Base-by-base conservation (phyloP, 257 asterid species). In the Solanum ossicruentum region DNA sequence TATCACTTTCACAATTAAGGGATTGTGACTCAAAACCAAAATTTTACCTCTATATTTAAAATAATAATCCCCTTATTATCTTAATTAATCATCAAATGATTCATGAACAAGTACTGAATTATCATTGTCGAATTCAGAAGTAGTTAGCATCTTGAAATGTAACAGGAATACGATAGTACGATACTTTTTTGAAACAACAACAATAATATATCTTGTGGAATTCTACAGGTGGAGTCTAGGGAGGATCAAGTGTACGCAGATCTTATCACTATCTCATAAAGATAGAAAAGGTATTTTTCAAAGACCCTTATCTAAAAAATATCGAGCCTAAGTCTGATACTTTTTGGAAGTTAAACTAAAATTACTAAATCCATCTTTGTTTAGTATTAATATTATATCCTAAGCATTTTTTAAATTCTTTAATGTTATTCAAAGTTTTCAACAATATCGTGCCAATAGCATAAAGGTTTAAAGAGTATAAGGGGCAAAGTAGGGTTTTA, bases 21-120 rank as follows among this genome's bases (percentile, higher is more conserved):
- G 88, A 86, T 69, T 77, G 69, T 78, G 86, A 79, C 84, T 67
- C 45, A 45, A 55, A 78, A 83, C 60, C 73, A 58, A 82, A 3
- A 23, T 47, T 77, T 23, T 77, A 23, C 3, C 45, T 77, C 63
- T 51, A 15, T 21, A 49, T 49, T 52, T 26, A 15, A 17, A 36
- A 36, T 36, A 16, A 49, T 51, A 47, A 26, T 52, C 11, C 8
- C 23, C 7, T 15, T 1, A 12, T 8, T 49, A 23, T 51, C 63
- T 36, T 77, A 49, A 45, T 49, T 12, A 21, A 32, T 77, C 52
- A n/a, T 45, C 6, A 28, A 23, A 54, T 0, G 2, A 61, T 81
- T 12, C 61, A 78, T 28, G 21, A 6, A 28, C 3, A 54, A 16
- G 21, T 82, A 43, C 2, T 13, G 15, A 21, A 3, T 18, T 82